Base-by-base conservation (phyloP, 1,139 yeast genomes). In the Pichia sp. region DNA sequence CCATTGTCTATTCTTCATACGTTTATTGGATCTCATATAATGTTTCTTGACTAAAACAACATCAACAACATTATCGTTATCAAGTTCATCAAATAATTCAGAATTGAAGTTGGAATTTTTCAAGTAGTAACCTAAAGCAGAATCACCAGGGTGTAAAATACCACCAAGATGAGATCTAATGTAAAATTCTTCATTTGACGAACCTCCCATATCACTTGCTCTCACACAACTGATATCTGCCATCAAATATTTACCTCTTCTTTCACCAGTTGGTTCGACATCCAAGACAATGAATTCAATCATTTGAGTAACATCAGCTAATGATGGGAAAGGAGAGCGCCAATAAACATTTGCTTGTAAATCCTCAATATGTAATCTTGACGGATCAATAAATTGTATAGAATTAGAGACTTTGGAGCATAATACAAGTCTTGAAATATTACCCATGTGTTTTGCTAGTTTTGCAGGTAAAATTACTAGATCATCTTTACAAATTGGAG, bases 401-500 rank as follows among this genome's bases (percentile, higher is more conserved):
- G 84, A 67, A 62, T 85, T 89, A 28, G 94, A 72, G 43, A 91
- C 68, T 55, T 84, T 85, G 39, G 85, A 77, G 67, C 98, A 91
- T 43, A 93, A 62, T 5, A 86, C 96, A 46, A 89, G 67, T 58
- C 85, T 82, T 22, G 89, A 67, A 44, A 91, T 84, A 59, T 84
- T 83, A 48, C 97, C 95, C 67, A 88, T 62, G 12, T 86, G 74
- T 51, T 79, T 77, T 4, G 99, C 98, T 49, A 91, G 63, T 53
- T 79, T 79, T 56, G 78, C 76, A 24, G 98, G 98, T 49, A 93
- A 69, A 35, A 89, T 84, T 25, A 93, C 95, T 52, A 93, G 72
- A 59, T 93, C 98, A 60, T 91, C 99, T 61, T 94, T 82, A 73
- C 98, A 93, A 38, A 93, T 79, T n/a, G 98, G 98, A 2, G 86